Conservation (phyloP, 257 asterid genomes). For the Mitragyna speciosa region DNA sequence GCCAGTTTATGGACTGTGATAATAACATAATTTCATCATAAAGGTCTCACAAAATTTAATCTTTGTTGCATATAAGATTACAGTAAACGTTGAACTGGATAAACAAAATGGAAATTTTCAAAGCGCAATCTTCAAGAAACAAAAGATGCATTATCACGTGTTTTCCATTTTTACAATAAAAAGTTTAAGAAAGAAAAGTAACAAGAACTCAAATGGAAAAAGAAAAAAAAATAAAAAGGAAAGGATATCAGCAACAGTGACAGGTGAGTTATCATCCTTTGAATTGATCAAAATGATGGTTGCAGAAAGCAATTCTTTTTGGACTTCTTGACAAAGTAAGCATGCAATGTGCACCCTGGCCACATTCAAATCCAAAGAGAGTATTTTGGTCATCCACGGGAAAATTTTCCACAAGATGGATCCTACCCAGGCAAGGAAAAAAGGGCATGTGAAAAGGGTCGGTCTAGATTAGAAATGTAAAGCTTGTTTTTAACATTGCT, state of each 20-base stretch:
- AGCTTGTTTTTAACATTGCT: not conserved
- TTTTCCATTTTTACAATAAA: not conserved
- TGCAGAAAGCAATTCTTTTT: conserved; percentile 42
- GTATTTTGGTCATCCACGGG: conserved; percentile 49
- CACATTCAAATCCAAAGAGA: conserved; percentile 61
- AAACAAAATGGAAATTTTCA: not conserved
- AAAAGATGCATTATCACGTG: not conserved
- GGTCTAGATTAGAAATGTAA: conserved; percentile 18
- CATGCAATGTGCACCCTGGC: conserved; percentile 89
- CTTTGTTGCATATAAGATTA: no score
- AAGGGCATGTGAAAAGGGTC: not conserved
- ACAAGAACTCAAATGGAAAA: not conserved
- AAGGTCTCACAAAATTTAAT: not conserved
- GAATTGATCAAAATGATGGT: conserved; percentile 45
- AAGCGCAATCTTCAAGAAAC: not conserved
- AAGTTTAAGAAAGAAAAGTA: not conserved
- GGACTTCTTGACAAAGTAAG: conserved; percentile 62
- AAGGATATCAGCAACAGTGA: conserved; percentile 68
- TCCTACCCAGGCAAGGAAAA: conserved; percentile 10
- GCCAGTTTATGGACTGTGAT: conserved; percentile 1
- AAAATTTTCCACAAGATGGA: conserved; percentile 8
- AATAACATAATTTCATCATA: not conserved
- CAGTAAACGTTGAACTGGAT: not conserved
- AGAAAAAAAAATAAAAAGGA: not conserved
- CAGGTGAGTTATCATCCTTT: conserved; percentile 80